Conservation (phyloP, 305 asterid genomes). For the Withania somnifera region DNA sequence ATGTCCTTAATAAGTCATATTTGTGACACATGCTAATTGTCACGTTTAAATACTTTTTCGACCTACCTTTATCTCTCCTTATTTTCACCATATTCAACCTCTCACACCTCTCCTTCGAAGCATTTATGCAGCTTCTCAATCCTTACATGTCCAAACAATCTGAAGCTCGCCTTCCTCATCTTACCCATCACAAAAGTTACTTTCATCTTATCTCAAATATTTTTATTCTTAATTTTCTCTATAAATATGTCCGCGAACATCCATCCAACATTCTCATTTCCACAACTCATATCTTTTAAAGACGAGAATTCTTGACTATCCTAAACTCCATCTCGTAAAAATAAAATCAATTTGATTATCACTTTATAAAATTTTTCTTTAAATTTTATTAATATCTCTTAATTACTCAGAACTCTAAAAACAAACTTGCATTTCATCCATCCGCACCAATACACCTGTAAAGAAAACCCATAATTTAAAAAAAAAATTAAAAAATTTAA, state of each 20-base stretch:
- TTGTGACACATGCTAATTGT: no score
- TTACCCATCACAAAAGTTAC: neutral
- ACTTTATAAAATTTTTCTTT: neutral
- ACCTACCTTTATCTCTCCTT: neutral
- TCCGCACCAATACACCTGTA: no score
- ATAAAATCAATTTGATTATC: neutral
- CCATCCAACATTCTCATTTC: neutral
- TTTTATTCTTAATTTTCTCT: neutral
- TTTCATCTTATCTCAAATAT: fast-evolving
- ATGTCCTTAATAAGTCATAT: neutral
- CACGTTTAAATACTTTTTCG: fast-evolving
- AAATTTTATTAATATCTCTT: no score
- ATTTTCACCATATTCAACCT: neutral
- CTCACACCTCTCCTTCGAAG: neutral
- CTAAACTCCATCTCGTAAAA: no score
- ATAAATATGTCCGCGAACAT: fast-evolving
- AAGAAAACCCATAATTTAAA: no score
- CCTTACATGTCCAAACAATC: neutral
- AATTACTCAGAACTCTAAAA: no score
- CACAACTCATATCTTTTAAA: neutral
- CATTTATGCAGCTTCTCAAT: neutral
- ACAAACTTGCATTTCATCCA: no score
- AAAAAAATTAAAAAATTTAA: neutral
- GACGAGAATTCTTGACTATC: neutral
- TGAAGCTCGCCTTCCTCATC: neutral